Conservation (phyloP, 805 yeast genomes). For the Pichia nanzhaoensis region DNA sequence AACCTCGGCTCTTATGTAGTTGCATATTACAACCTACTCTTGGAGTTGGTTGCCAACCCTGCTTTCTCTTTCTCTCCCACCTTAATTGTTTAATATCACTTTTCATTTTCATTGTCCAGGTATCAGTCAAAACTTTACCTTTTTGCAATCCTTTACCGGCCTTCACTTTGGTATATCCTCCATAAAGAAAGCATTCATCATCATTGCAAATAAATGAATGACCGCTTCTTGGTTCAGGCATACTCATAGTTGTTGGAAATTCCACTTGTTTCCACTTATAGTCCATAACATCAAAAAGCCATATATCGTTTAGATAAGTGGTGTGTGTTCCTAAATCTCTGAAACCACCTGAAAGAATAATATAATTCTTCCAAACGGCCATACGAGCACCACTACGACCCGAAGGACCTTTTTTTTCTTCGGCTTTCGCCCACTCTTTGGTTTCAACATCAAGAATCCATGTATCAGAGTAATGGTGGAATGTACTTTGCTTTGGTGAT, state of each 20-base stretch:
- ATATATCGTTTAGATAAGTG: slow-evolving; percentile 74
- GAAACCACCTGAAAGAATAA: slow-evolving; percentile 86
- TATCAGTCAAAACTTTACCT: slow-evolving; percentile 82
- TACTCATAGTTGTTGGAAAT: slow-evolving; percentile 70
- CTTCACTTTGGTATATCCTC: slow-evolving; percentile 91
- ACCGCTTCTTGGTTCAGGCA: slow-evolving; percentile 92
- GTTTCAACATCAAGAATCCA: slow-evolving; percentile 84
- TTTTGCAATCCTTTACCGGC: slow-evolving; percentile 83
- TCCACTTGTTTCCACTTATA: slow-evolving; percentile 90
- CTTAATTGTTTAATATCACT: slow-evolving; percentile 67
- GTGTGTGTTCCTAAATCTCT: slow-evolving; percentile 82
- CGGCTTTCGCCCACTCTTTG: slow-evolving; percentile 88
- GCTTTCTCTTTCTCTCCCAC: slow-evolving; percentile 87
- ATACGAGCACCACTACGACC: slow-evolving; percentile 91
- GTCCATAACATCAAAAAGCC: slow-evolving; percentile 87
- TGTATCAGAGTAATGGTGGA: slow-evolving; percentile 93
- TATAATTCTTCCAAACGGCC: slow-evolving; percentile 85
- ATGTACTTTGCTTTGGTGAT: slow-evolving; percentile 90
- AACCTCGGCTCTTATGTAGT: slow-evolving; percentile 84
- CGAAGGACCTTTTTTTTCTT: slow-evolving; percentile 61
- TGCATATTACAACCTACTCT: slow-evolving; percentile 94
- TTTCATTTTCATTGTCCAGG: slow-evolving; percentile 86
- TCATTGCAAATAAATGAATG: slow-evolving; percentile 71
- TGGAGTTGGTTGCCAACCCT: slow-evolving; percentile 86
- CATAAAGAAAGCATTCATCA: slow-evolving; percentile 77